phyloP scores from a whole-genome alignment of 2,329 filamentous ascomycete species.

The Microdochium trichocladiopsis region DNA sequence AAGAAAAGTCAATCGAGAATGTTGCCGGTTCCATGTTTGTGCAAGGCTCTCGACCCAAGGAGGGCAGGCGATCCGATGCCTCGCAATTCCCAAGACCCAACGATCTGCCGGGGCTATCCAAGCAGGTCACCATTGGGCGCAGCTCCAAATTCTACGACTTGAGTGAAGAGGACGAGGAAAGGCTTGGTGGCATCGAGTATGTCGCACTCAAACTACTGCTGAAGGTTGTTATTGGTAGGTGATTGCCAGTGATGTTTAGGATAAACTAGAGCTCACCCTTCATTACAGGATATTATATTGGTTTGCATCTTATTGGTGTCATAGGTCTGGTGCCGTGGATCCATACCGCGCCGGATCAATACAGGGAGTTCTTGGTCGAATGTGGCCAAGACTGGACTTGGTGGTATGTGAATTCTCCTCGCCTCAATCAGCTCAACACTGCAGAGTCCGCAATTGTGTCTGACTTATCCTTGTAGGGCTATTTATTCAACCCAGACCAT shows the following conservation, averaged over 20 bases:
- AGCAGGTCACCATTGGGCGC: constrained; percentile 32
- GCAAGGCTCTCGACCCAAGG: constrained; percentile 16
- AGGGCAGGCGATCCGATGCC: constrained; percentile 5
- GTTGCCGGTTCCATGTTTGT: constrained; percentile 32
- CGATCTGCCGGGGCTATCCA: constrained; percentile 30
- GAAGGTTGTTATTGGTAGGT: constrained; percentile 33
- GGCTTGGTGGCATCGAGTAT: constrained; percentile 45
- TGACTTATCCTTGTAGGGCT: constrained; percentile 22
- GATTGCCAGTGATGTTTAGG: neutral
- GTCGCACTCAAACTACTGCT: constrained; percentile 39
- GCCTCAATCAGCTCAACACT: no score
- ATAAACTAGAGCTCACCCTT: neutral
- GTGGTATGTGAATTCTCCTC: no score
- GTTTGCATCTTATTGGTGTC: constrained; percentile 37
- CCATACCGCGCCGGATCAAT: constrained; percentile 28
- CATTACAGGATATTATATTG: constrained; percentile 33
- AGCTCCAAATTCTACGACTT: constrained; percentile 39
- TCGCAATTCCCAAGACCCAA: constrained; percentile 4
- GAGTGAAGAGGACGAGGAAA: constrained; percentile 29
- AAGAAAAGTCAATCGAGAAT: constrained; percentile 27
- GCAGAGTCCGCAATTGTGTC: neutral
- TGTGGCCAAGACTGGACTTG: constrained; percentile 33
- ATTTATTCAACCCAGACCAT: constrained; percentile 44
- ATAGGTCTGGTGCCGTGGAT: constrained; percentile 42
- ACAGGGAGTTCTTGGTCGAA: constrained; percentile 28